phyloP scores from a whole-genome alignment of 306 rosid species.

The Quercus alba region DNA sequence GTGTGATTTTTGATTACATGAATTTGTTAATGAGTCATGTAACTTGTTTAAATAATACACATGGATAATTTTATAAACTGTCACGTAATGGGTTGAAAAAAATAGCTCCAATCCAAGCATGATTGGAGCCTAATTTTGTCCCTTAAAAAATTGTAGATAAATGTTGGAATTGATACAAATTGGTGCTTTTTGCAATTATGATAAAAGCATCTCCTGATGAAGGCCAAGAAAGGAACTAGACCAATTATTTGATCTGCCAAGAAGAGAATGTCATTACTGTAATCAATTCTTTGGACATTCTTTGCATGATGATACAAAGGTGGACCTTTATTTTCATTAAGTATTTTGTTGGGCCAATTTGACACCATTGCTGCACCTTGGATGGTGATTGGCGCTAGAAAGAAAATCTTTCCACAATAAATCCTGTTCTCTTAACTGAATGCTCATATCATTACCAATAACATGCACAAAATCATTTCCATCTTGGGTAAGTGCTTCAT shows the following conservation, averaged over 20 bases:
- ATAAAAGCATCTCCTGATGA: conserved; percentile 50
- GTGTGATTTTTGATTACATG: no score
- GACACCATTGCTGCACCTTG: conserved; percentile 40
- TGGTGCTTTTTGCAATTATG: no score
- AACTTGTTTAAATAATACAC: background rate
- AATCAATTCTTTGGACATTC: background rate
- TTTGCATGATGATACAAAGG: background rate
- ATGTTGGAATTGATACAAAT: no score
- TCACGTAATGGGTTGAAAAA: no score
- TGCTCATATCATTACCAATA: conserved; percentile 44
- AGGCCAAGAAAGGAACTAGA: background rate
- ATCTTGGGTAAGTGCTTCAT: background rate
- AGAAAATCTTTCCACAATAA: conserved; percentile 71
- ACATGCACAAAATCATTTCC: conserved; percentile 7
- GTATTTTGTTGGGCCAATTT: background rate
- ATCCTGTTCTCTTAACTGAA: conserved; percentile 57
- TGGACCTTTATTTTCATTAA: background rate
- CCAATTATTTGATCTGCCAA: conserved; percentile 11
- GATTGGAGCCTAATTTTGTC: no score
- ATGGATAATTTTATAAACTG: background rate
- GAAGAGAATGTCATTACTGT: no score
- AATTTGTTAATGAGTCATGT: background rate
- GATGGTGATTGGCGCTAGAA: conserved; percentile 30
- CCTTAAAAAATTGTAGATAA: background rate
- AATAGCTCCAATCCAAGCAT: no score